Evolutionary conservation across 2,329 filamentous ascomycete species (phyloP), one percentile per base, ranked within the genome.

Genomic region (Setomelanomma holmii): DNA sequence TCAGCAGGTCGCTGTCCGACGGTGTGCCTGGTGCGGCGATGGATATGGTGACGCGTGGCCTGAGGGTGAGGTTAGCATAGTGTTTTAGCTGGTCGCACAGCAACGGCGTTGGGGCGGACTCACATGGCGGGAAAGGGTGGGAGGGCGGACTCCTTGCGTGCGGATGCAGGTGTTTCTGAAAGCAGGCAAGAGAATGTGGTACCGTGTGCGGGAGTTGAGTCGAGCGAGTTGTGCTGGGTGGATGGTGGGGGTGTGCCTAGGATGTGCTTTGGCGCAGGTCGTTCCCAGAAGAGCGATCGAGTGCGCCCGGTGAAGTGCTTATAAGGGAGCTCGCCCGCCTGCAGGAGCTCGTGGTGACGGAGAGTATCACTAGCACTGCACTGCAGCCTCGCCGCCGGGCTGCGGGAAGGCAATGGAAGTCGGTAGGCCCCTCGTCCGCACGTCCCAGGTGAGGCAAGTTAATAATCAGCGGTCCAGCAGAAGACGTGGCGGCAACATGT

Each of bases 31-130:
- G 86, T 61, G 89, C 89, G 71, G 89, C 89, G 73, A 96, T 89
- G 75, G 86, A 91, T 76, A 96, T 86, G 45, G 91, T 95, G 78
- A 96, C 89, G 76, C 88, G 89, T 53, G 79, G 78, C 92, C 91
- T 96, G 64, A 53, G 56, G 53, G 56, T 56, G 58, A 40, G 56
- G 61, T 73, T 66, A 72, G 69, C 66, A 24, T 14, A 43, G 40
- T 34, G 58, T 59, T 51, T 56, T 52, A 43, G 56, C 45, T 34
- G 20, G 74, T 75, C 39, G 72, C 69, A 76, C 74, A 72, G 55
- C 53, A 59, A 68, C 63, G 64, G 67, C 56, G 56, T 59, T 48
- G 66, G 66, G 45, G 58, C 45, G 50, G 35, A 65, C 72, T 74
- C 66, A 76, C 72, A 74, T 75, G 66, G 66, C 58, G 50, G 62